A percentile compares a stretch with the other conserved stretches of the same genome.
These are phyloP conservation scores for Candida sanyaensis DNA, from an alignment of 1,139 yeast genomes.

Conservation along the genomic window DNA sequence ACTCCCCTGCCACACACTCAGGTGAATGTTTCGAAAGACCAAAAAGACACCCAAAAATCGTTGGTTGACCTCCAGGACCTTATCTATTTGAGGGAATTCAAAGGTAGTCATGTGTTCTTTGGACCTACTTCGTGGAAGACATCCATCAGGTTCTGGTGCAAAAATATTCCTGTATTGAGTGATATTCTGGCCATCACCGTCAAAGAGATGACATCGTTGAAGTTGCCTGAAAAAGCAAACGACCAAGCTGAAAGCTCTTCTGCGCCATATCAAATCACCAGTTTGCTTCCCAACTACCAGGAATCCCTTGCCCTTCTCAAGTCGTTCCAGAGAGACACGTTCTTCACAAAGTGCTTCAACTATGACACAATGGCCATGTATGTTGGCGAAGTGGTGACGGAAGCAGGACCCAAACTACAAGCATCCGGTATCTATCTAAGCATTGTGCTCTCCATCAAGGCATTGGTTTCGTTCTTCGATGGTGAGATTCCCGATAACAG, in stretches of 20 bases:
- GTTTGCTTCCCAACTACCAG: not conserved
- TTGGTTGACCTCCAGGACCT: not conserved
- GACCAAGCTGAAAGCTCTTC: not conserved
- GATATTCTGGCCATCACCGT: not conserved
- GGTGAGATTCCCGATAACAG: not conserved
- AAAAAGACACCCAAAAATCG: not conserved
- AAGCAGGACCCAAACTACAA: not conserved
- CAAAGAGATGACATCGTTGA: not conserved
- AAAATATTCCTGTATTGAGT: not conserved
- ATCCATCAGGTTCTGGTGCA: not conserved
- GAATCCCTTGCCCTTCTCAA: not conserved
- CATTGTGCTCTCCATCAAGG: not conserved
- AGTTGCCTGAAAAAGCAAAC: not conserved
- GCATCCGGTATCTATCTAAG: not conserved
- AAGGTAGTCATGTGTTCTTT: not conserved
- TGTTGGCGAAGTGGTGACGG: not conserved
- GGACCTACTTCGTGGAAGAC: constrained; percentile 1
- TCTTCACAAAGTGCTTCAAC: not conserved
- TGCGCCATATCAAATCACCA: not conserved
- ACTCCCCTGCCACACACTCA: not conserved
- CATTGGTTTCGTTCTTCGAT: not conserved
- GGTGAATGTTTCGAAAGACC: not conserved
- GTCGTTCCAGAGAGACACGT: not conserved
- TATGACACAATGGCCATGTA: not conserved
- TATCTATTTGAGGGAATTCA: not conserved